Percentiles rank a stretch among this genome's conserved stretches.
Evolutionary conservation across 768 basidiomycete species (phyloP).

Genomic region (Strobilomyces confusus): DNA sequence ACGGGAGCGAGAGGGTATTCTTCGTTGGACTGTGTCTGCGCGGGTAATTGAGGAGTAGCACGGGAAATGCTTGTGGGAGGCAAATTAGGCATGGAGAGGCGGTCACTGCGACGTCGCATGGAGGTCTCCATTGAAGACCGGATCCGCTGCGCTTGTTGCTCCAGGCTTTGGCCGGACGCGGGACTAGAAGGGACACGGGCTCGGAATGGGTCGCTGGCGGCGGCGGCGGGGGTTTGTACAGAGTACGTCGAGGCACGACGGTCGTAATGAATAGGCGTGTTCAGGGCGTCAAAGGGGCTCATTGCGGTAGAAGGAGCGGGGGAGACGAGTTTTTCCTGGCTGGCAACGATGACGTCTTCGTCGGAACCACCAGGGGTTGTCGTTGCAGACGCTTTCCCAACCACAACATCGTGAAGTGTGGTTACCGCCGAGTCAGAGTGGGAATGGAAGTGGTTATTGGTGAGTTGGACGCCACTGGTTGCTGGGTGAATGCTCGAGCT

Average conservation of each 20-base stretch:
- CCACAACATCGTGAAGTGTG: constrained; percentile 10
- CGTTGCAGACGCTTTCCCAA: constrained; percentile 12
- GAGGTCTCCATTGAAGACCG: constrained; percentile 31
- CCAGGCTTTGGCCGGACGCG: constrained; percentile 19
- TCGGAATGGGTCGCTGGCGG: constrained; percentile 4
- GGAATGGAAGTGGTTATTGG: constrained; percentile 10
- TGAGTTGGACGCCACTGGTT: background rate
- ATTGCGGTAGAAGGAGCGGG: constrained; percentile 13
- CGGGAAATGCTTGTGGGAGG: constrained; percentile 17
- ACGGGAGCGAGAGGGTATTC: constrained; percentile 32
- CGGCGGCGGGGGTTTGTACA: constrained; percentile 4
- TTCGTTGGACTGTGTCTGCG: constrained; percentile 14
- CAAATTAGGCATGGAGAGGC: constrained; percentile 27
- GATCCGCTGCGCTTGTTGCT: constrained; percentile 31
- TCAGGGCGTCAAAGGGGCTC: constrained; percentile 18
- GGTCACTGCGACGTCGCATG: constrained; percentile 23
- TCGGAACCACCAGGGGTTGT: constrained; percentile 21
- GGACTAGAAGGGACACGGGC: constrained; percentile 8
- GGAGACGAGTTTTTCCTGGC: constrained; percentile 24
- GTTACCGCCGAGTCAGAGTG: constrained; percentile 24
- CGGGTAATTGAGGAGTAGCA: constrained; percentile 13
- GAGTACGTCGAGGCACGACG: constrained; percentile 21
- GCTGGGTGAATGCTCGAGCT: constrained; percentile 12
- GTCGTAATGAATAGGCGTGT: constrained; percentile 15
- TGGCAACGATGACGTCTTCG: constrained; percentile 13